Percentiles rank a stretch among this genome's conserved stretches.
These are phyloP conservation scores for Malus hybrid DNA, from an alignment of 331 rosid genomes.

Conservation along the genomic window DNA sequence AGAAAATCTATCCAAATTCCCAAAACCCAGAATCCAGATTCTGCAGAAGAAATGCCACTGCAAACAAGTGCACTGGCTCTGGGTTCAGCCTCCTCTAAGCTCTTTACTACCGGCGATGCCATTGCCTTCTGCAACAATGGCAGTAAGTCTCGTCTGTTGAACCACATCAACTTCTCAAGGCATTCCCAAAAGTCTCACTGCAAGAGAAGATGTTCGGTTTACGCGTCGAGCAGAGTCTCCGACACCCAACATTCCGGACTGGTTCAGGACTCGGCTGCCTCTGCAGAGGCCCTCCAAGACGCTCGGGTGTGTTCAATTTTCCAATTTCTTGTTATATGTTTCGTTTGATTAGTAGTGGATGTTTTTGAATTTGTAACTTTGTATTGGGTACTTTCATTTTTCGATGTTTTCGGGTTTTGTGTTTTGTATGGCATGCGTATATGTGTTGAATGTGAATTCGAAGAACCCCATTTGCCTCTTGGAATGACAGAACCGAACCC, in stretches of 20 bases:
- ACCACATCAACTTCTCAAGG: constrained; percentile 20
- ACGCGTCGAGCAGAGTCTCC: constrained; percentile 26
- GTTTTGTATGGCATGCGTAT: neutral
- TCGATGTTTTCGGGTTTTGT: neutral
- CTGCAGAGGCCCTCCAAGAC: constrained; percentile 25
- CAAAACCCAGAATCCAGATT: neutral
- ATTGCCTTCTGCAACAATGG: neutral
- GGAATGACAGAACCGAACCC: neutral
- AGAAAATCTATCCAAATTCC: neutral
- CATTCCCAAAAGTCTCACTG: constrained; percentile 19
- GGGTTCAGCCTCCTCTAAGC: constrained; percentile 29
- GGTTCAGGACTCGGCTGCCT: constrained; percentile 36
- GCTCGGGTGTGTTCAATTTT: constrained; percentile 55
- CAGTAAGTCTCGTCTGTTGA: neutral
- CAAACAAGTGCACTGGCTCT: constrained; percentile 40
- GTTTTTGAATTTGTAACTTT: neutral
- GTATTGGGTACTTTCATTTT: neutral
- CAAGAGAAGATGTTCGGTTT: constrained; percentile 16
- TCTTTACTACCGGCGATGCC: constrained; percentile 24
- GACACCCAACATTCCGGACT: constrained; percentile 34
- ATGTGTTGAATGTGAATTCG: neutral
- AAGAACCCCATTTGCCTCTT: neutral
- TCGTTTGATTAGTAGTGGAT: neutral
- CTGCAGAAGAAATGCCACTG: constrained; percentile 28
- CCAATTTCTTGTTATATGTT: neutral